phyloP scores from a whole-genome alignment of 108 stramenopile genomes.

The Pseudonitzschia delicatissima region DNA sequence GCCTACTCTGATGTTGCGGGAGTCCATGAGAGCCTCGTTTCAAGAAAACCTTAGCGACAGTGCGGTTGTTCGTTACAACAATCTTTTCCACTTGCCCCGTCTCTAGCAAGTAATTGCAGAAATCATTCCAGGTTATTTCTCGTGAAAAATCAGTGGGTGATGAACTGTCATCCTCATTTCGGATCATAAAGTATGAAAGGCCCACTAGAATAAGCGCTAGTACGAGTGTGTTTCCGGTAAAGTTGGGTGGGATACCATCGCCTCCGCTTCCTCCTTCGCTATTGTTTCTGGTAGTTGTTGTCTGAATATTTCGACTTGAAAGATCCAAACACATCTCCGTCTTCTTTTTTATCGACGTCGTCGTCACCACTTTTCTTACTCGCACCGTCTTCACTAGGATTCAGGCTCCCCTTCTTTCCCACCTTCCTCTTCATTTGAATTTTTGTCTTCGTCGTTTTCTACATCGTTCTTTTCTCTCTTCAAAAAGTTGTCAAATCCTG shows the following conservation, averaged over 20 bases:
- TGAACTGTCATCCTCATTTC: conserved; percentile 29
- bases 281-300: conserved; percentile 22
- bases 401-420: background rate
- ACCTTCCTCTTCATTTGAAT: conserved; percentile 10
- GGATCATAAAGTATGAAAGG: conserved; percentile 40
- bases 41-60: conserved; percentile 75
- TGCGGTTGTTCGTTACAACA: conserved; percentile 86
- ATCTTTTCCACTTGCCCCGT: conserved; percentile 86
- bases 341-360: background rate
- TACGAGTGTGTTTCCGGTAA: conserved; percentile 32
- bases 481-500: conserved; percentile 75
- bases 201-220: conserved; percentile 28
- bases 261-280: conserved; percentile 33
- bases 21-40: conserved; percentile 33
- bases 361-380: conserved; percentile 6
- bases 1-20: conserved; percentile 31
- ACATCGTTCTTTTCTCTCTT: conserved; percentile 49
- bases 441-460: conserved; percentile 12
- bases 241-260: conserved; percentile 11
- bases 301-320: conserved; percentile 11
- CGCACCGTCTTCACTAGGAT: background rate
- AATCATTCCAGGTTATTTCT: conserved; percentile 88
- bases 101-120: conserved; percentile 76
- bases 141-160: conserved; percentile 50
- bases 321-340: conserved; percentile 19